Evolutionary conservation across 371 early-diverging fungal species (phyloP).

Genomic region (Rhizopus delemar): DNA sequence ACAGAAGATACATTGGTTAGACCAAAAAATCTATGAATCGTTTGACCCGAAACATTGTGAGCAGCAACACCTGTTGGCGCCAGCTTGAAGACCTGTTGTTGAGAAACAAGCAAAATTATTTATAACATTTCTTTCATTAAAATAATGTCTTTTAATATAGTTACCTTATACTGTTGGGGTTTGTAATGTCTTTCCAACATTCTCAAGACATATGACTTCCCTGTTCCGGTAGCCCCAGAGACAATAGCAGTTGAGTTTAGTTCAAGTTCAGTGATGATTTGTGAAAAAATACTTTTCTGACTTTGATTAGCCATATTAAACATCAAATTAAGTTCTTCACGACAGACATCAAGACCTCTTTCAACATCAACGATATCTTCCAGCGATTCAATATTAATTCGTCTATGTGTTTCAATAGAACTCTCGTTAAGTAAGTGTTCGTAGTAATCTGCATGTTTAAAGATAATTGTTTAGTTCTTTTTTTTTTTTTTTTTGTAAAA

Average conservation of each 20-base stretch:
- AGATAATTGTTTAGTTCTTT: constrained; percentile 8
- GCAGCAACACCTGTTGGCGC: constrained; percentile 7
- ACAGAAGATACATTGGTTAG: constrained; percentile 1
- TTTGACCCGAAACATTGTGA: constrained; percentile 2
- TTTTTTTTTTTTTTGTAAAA: background rate
- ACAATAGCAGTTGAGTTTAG: background rate
- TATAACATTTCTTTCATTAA: no score
- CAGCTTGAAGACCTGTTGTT: background rate
- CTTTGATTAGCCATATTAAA: background rate
- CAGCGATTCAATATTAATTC: no score
- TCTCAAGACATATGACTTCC: constrained; percentile 1
- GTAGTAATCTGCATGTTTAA: background rate
- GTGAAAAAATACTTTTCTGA: no score
- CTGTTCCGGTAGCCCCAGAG: constrained; percentile 5
- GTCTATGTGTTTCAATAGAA: no score
- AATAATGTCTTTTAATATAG: no score
- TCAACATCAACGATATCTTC: no score
- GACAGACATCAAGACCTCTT: background rate
- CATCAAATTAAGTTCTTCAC: background rate
- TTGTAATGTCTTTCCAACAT: constrained; percentile 5
- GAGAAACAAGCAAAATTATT: no score
- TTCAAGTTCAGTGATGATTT: no score
- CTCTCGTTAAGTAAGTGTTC: no score
- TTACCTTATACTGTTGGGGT: no score
- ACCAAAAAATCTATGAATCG: constrained; percentile 9